A percentile compares a stretch with the other conserved stretches of the same genome.
phyloP scores from a whole-genome alignment of 129 eudicot genomes.

The Ambrosia trifida region DNA sequence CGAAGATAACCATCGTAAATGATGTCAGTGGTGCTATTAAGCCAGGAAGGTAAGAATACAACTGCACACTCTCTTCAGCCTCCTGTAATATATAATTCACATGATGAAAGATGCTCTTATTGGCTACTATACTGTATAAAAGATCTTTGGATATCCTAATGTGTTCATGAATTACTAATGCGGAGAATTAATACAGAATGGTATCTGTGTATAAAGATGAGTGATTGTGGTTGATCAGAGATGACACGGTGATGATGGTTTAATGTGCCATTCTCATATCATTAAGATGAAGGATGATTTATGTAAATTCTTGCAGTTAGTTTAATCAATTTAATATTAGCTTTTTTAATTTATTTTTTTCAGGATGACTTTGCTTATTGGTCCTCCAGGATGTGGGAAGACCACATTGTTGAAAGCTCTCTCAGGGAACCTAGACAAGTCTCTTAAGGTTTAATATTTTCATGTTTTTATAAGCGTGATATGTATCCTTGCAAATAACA shows the following conservation, averaged over 20 bases:
- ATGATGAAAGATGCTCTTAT: too few relatives aligned
- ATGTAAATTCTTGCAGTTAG: not conserved
- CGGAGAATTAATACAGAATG: not conserved
- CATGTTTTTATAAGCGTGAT: constrained; percentile 3
- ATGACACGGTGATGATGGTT: not conserved
- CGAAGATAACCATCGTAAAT: constrained; percentile 50
- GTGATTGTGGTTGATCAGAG: not conserved
- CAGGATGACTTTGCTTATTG: constrained; percentile 88
- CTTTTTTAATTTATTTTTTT: constrained; percentile 3
- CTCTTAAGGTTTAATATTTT: constrained; percentile 53
- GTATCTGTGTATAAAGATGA: not conserved
- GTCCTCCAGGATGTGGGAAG: constrained; percentile 93
- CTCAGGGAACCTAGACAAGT: constrained; percentile 67
- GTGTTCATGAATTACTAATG: not conserved
- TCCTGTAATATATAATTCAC: not conserved
- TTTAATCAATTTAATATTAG: not conserved
- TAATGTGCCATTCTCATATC: not conserved
- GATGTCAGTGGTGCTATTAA: constrained; percentile 68
- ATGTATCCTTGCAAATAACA: not conserved
- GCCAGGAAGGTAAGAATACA: constrained; percentile 68
- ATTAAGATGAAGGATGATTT: not conserved
- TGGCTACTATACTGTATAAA: too few relatives aligned
- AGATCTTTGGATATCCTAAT: not conserved
- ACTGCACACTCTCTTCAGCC: not conserved
- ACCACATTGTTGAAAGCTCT: constrained; percentile 76